Evolutionary conservation across 2,329 filamentous ascomycete species (phyloP), one percentile per base, ranked within the genome.

Genomic region (Didymella glomerata): DNA sequence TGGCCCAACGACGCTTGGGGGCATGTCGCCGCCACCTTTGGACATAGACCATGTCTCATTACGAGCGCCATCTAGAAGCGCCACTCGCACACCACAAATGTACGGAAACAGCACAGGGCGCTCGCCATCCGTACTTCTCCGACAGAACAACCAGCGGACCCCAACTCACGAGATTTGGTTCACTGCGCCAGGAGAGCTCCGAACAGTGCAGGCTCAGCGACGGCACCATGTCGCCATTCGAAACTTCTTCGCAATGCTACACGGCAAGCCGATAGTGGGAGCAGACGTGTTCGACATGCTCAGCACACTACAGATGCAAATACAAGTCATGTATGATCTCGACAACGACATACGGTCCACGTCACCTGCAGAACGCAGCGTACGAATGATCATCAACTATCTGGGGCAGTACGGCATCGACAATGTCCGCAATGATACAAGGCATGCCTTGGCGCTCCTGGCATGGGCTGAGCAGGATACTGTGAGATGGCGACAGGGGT

Each of bases 201-300:
- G 68, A 13, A 72, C 71, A 69, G 65, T 82, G 75, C 68, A 74
- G 74, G 18, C 84, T 82, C 41, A 83, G 82, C 53, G 79, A 83
- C 80, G 86, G 1, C 82, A 89, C 62, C 86, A 88, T 64, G 81
- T 90, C 46, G 88, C 88, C 0, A 88, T 88, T 0, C 84, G 89
- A 20, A 91, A 91, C 67, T 84, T 90, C 44, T 86, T 91, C 65
- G 88, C 88, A 0, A 76, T 90, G 32, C 74, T 90, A 2, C 88
- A 86, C 66, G 82, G 86, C 50, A 85, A 85, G 22, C 88, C 88
- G 0, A 79, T 91, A 0, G 88, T 91, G 2, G 89, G 89, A 0
- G 68, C 85, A 1, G 87, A 88, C 4, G 73, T 91, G 0, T 84
- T 83, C 63, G 86, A 90, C 65, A 86, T 88, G 34, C 76, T 91